A percentile compares a stretch with the other conserved stretches of the same genome.
These are phyloP conservation scores for Saussurea involucrata DNA, from an alignment of 129 eudicot genomes.

Conservation along the genomic window DNA sequence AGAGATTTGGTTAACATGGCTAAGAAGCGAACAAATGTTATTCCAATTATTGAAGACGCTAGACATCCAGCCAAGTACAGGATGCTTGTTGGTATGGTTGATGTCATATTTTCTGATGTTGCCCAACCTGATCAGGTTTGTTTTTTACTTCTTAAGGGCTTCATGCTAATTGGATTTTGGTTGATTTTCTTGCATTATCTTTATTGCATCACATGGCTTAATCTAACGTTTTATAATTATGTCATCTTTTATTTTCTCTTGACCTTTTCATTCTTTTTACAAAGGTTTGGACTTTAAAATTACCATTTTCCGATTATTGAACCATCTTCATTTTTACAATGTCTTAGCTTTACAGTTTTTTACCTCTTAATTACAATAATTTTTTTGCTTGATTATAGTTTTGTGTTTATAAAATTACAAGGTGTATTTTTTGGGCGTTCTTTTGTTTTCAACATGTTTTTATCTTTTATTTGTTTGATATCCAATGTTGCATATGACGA, in stretches of 20 bases:
- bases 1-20: constrained; percentile 98
- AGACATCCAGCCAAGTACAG: constrained; percentile 97
- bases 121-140: constrained; percentile 99
- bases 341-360: too few relatives aligned
- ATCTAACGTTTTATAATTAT: neutral
- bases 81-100: constrained; percentile 97
- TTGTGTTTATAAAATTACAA: neutral
- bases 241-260: neutral
- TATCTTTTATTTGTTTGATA: neutral
- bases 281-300: neutral
- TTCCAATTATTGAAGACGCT: constrained; percentile 97
- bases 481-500: constrained; percentile 39
- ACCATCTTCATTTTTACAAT: too few relatives aligned
- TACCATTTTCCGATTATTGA: neutral
- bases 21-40: constrained; percentile 87
- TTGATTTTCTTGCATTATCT: neutral
- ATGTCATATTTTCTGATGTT: constrained; percentile 97
- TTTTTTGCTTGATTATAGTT: neutral
- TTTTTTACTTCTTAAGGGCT: neutral
- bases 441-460: neutral
- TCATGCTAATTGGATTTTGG: neutral
- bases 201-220: neutral
- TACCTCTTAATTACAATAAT: neutral
- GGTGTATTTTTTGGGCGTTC: neutral
- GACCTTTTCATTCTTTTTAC: neutral